Evolutionary conservation across 331 rosid species (phyloP).

Genomic region (Dryas integrifolia): DNA sequence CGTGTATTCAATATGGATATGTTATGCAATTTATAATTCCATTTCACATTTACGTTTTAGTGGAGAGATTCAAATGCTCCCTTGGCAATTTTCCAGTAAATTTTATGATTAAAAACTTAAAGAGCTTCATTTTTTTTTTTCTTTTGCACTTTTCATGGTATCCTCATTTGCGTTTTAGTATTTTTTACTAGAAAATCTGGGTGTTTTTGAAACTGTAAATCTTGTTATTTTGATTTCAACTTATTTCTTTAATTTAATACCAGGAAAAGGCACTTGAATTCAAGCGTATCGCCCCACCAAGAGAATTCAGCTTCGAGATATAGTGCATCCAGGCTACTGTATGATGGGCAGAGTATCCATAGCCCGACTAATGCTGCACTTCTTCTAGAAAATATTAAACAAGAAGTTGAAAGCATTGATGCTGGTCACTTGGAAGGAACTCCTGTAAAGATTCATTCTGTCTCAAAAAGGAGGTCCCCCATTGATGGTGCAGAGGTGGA

Average conservation of each 20-base stretch:
- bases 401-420: slow-evolving; percentile 63
- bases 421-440: slow-evolving; percentile 45
- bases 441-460: slow-evolving; percentile 41
- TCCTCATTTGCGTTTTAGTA: too few species aligned
- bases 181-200: not conserved
- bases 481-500: slow-evolving; percentile 51
- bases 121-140: not conserved
- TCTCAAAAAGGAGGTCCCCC: slow-evolving; percentile 50
- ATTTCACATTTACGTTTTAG: not conserved
- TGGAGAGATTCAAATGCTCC: not conserved
- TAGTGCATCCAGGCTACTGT: slow-evolving; percentile 53
- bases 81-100: not conserved
- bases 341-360: slow-evolving; percentile 73
- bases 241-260: slow-evolving; percentile 13
- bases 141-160: not conserved
- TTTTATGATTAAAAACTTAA: not conserved
- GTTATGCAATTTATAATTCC: not conserved
- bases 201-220: not conserved
- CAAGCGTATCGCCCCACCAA: slow-evolving; percentile 46
- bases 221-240: not conserved
- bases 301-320: slow-evolving; percentile 54
- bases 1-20: not conserved
- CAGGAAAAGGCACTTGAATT: slow-evolving; percentile 69
- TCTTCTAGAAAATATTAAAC: slow-evolving; percentile 73
- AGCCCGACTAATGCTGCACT: slow-evolving; percentile 90